phyloP scores from a whole-genome alignment of 2,329 filamentous ascomycete species.

The Venturia carpophila region DNA sequence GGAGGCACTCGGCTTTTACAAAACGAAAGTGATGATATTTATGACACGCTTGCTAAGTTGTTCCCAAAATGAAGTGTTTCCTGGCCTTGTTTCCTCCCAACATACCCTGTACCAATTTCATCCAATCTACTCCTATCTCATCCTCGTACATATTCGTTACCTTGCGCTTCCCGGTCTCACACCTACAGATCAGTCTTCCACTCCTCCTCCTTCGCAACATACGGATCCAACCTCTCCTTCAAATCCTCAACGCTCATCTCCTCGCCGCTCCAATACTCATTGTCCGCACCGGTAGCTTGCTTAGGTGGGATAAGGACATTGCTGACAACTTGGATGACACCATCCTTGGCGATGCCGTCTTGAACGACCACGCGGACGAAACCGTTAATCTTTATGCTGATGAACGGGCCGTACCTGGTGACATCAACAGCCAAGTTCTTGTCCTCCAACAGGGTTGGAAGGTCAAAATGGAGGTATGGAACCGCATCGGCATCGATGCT shows the following conservation, averaged over 20 bases:
- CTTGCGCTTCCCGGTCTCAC: not conserved
- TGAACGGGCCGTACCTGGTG: constrained; percentile 57
- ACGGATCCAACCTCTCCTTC: constrained; percentile 30
- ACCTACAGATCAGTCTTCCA: constrained; percentile 15
- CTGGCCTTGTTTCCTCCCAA: not conserved
- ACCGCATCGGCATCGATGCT: constrained; percentile 18
- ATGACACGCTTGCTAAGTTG: not conserved
- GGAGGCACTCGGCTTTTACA: no score
- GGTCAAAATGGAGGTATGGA: constrained; percentile 55
- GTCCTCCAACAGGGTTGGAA: constrained; percentile 63
- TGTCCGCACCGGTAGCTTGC: constrained; percentile 29
- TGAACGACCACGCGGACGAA: constrained; percentile 56
- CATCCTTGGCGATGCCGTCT: constrained; percentile 68
- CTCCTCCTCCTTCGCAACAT: constrained; percentile 12
- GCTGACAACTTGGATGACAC: constrained; percentile 71
- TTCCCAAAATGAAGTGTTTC: not conserved
- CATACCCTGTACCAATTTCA: not conserved
- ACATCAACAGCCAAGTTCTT: constrained; percentile 65
- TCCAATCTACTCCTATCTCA: not conserved
- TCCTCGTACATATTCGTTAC: not conserved
- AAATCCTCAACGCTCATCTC: constrained; percentile 55
- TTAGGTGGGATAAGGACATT: constrained; percentile 70
- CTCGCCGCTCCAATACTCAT: constrained; percentile 35
- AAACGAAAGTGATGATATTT: constrained; percentile 13
- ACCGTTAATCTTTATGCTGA: constrained; percentile 68